phyloP scores from a whole-genome alignment of 306 rosid species.

The Prunus mongolica region DNA sequence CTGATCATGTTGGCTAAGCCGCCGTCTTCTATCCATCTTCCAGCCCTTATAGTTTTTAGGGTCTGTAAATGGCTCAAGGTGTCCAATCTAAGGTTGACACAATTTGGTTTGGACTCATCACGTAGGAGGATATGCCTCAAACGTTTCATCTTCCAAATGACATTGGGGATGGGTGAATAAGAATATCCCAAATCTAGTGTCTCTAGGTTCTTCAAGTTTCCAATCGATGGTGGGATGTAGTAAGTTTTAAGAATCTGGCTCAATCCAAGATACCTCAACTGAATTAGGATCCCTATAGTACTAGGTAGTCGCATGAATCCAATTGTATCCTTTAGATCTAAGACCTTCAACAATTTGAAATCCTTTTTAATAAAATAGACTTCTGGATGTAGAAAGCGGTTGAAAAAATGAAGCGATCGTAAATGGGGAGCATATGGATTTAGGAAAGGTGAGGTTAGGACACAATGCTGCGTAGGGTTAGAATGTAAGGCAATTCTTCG shows the following conservation, averaged over 20 bases:
- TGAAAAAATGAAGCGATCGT: background rate
- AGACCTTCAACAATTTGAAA: background rate
- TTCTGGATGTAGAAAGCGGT: accelerated
- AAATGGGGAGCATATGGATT: background rate
- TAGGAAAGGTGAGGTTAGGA: background rate
- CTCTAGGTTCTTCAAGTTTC: background rate
- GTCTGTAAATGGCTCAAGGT: constrained; percentile 1
- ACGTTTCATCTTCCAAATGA: background rate
- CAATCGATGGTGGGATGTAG: background rate
- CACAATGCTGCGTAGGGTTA: background rate
- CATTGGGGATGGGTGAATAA: background rate
- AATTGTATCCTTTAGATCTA: background rate
- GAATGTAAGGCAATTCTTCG: background rate
- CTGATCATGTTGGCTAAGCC: background rate
- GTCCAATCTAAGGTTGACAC: background rate
- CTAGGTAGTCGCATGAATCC: background rate
- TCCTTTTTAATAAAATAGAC: background rate
- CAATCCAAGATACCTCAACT: background rate
- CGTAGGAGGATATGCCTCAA: background rate
- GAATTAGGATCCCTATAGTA: background rate
- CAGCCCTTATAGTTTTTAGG: background rate
- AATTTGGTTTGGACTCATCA: accelerated
- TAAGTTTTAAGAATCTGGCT: accelerated
- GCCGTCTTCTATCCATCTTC: constrained; percentile 6
- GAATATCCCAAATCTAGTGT: background rate